These are phyloP conservation scores for Peterozyma toletana DNA, from an alignment of 805 yeast genomes.

Conservation along the genomic window DNA sequence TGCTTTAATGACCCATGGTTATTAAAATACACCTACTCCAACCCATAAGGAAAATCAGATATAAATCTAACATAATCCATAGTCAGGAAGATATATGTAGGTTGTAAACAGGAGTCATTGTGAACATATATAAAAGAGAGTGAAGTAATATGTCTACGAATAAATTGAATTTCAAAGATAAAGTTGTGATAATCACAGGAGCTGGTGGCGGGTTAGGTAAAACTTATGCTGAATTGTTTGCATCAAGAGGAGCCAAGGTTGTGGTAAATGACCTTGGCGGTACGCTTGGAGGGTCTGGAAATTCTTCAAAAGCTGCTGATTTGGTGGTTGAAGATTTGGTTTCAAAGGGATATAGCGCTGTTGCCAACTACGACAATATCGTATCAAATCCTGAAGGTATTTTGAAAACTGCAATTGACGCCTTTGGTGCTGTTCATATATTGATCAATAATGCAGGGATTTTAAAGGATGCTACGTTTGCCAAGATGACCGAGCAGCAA, in stretches of 20 bases:
- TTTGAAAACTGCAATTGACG: constrained; percentile 76
- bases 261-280: constrained; percentile 95
- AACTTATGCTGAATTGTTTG: constrained; percentile 81
- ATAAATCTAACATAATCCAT: too few species aligned
- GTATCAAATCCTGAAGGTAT: constrained; percentile 76
- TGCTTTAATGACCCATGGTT: too few species aligned
- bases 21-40: too few species aligned
- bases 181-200: constrained; percentile 91
- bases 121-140: too few species aligned
- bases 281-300: constrained; percentile 66
- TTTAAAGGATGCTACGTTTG: constrained; percentile 78
- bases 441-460: constrained; percentile 94
- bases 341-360: constrained; percentile 75
- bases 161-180: constrained; percentile 55
- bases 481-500: constrained; percentile 77
- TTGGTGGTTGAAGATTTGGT: constrained; percentile 80
- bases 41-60: too few species aligned
- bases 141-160: constrained; percentile 1
- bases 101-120: too few species aligned
- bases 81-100: too few species aligned
- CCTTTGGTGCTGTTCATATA: constrained; percentile 83
- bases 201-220: constrained; percentile 97
- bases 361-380: constrained; percentile 90
- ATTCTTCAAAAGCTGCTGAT: constrained; percentile 73
- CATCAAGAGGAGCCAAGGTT: constrained; percentile 87